Conservation (phyloP, 768 basidiomycete genomes). For the Phlegmacium glaucopus region DNA sequence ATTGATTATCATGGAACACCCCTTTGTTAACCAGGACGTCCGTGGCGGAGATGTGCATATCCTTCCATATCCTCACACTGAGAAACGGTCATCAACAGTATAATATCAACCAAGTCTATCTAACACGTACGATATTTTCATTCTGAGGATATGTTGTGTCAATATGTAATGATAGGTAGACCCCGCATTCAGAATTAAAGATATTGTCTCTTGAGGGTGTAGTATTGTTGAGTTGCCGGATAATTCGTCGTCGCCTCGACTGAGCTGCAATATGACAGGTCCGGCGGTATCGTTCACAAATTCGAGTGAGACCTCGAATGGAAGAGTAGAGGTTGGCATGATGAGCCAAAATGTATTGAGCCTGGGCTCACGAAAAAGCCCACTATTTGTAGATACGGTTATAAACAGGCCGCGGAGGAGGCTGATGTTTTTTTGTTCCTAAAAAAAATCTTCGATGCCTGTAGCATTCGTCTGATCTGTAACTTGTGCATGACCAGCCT, state of each 20-base stretch:
- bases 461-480: constrained; percentile 1
- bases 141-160: constrained; percentile 35
- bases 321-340: constrained; percentile 47
- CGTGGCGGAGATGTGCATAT: constrained; percentile 33
- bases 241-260: constrained; percentile 23
- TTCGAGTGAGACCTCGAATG: constrained; percentile 53
- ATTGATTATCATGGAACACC: constrained; percentile 1
- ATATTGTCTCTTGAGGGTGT: constrained; percentile 37
- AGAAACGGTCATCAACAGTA: neutral
- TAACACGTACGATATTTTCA: constrained; percentile 42
- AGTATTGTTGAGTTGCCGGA: constrained; percentile 29
- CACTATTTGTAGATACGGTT: neutral
- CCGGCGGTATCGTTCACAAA: constrained; percentile 45
- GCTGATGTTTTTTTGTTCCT: neutral
- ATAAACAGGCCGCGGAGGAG: neutral
- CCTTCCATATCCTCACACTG: constrained; percentile 46
- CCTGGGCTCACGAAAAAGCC: neutral
- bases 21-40: constrained; percentile 20
- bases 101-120: neutral
- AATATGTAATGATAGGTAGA: constrained; percentile 44
- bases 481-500: constrained; percentile 11
- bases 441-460: constrained; percentile 10
- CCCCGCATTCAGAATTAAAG: constrained; percentile 48
- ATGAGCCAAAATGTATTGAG: constrained; percentile 2
- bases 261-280: constrained; percentile 37